Percentiles rank a stretch among this genome's conserved stretches.
Evolutionary conservation across 257 asterid species (phyloP).

Genomic region (Apocynum venetum): DNA sequence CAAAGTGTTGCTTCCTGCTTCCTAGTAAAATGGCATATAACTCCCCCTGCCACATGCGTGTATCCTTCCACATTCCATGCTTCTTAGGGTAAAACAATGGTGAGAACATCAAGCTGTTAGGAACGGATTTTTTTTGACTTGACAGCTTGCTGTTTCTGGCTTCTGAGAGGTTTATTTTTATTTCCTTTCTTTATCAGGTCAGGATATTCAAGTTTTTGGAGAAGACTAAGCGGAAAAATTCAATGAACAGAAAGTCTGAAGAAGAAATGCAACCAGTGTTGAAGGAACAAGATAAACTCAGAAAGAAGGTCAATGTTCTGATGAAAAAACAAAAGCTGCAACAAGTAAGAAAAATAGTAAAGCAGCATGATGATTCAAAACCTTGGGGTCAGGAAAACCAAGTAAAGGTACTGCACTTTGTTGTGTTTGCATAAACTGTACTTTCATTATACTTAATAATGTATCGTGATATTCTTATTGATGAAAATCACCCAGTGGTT

Average conservation of each 20-base stretch:
- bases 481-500: slow-evolving; percentile 6
- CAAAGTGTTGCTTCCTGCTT: neutral
- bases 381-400: slow-evolving; percentile 94
- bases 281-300: slow-evolving; percentile 52
- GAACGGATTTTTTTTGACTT: neutral
- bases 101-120: neutral
- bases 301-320: slow-evolving; percentile 62
- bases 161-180: slow-evolving; percentile 9
- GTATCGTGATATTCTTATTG: neutral
- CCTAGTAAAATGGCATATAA: neutral
- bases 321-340: slow-evolving; percentile 70
- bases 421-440: neutral
- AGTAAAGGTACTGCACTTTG: slow-evolving; percentile 51
- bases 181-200: slow-evolving; percentile 46
- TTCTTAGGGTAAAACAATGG: neutral
- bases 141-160: neutral
- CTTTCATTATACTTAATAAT: neutral
- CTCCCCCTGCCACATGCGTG: neutral
- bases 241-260: slow-evolving; percentile 51
- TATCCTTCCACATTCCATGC: slow-evolving; percentile 7
- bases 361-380: slow-evolving; percentile 52
- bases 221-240: slow-evolving; percentile 65
- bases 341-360: slow-evolving; percentile 65
- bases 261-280: slow-evolving; percentile 45
- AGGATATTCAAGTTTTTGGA: slow-evolving; percentile 77